A percentile compares a stretch with the other conserved stretches of the same genome.
These are phyloP conservation scores for Colletotrichum simmondsii DNA, from an alignment of 2,329 filamentous ascomycete species.

Conservation along the genomic window DNA sequence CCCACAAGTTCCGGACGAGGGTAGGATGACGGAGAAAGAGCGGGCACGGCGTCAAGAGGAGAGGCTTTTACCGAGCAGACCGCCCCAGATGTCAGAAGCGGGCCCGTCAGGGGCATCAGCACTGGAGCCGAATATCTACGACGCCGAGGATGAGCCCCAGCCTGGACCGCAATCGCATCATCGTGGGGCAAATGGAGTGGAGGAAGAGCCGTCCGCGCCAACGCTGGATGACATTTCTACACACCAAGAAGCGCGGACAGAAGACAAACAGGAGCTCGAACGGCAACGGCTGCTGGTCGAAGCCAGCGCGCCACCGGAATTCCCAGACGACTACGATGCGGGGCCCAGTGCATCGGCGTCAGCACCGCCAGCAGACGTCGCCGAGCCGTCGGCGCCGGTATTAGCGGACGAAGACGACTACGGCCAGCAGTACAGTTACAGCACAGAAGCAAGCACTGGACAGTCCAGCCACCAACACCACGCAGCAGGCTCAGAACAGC, in stretches of 20 bases:
- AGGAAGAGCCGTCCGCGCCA: conserved; percentile 54
- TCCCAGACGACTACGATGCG: conserved; percentile 63
- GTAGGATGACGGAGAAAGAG: conserved; percentile 82
- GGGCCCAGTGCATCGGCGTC: conserved; percentile 45
- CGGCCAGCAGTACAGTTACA: conserved; percentile 44
- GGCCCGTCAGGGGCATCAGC: conserved; percentile 46
- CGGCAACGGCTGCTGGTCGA: conserved; percentile 71
- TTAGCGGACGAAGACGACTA: conserved; percentile 67
- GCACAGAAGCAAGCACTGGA: conserved; percentile 20
- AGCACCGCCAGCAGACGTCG: conserved; percentile 39
- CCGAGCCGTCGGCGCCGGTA: conserved; percentile 66
- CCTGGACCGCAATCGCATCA: conserved; percentile 34
- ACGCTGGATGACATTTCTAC: conserved; percentile 56
- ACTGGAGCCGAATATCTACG: conserved; percentile 56
- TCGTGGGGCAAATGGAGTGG: conserved; percentile 37
- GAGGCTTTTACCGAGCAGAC: conserved; percentile 83
- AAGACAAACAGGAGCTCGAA: conserved; percentile 86
- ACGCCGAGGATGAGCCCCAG: conserved; percentile 53
- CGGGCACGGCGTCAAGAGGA: conserved; percentile 81
- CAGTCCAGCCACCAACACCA: conserved; percentile 22
- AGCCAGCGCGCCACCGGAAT: conserved; percentile 71
- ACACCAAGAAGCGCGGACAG: conserved; percentile 50
- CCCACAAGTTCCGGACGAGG: conserved; percentile 69
- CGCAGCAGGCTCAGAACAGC: conserved; percentile 39
- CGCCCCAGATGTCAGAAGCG: conserved; percentile 55